phyloP scores from a whole-genome alignment of 164 flowering plant genomes.

The Houttuynia cordata region DNA sequence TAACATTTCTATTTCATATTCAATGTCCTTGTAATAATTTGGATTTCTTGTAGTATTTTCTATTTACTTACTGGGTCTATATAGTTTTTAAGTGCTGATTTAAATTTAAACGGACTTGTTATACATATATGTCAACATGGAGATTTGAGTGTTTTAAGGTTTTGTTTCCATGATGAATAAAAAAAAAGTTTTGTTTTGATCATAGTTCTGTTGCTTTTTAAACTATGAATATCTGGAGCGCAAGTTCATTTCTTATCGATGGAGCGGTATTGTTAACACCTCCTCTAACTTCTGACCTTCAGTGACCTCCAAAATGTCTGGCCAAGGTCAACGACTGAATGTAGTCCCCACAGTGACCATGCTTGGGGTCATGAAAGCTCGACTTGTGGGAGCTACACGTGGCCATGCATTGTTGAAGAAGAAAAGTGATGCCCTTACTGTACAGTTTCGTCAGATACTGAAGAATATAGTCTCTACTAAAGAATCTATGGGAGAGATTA shows the following conservation, averaged over 20 bases:
- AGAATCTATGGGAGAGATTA: slow-evolving; percentile 85
- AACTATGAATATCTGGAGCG: too few relatives aligned
- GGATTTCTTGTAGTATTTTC: too few relatives aligned
- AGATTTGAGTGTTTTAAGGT: background rate
- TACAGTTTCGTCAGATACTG: slow-evolving; percentile 80
- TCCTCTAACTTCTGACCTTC: background rate
- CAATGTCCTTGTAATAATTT: too few relatives aligned
- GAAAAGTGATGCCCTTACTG: slow-evolving; percentile 92
- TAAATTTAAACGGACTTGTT: too few relatives aligned
- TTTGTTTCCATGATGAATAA: background rate
- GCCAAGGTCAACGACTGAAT: slow-evolving; percentile 72
- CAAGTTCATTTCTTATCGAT: too few relatives aligned
- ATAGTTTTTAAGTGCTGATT: too few relatives aligned
- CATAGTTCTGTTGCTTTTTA: too few relatives aligned
- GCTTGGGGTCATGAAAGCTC: slow-evolving; percentile 84
- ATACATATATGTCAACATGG: background rate
- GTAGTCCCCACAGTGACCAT: slow-evolving; percentile 93
- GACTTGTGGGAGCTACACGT: slow-evolving; percentile 89
- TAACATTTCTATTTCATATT: too few relatives aligned
- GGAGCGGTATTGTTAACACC: background rate
- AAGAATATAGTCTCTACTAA: slow-evolving; percentile 81
- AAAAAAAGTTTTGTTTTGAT: too few relatives aligned
- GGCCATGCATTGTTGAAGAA: slow-evolving; percentile 96
- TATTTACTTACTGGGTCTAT: too few relatives aligned
- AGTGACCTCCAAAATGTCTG: slow-evolving; percentile 46